These are phyloP conservation scores for Boletus bicolor DNA, from an alignment of 768 basidiomycete genomes.

Conservation along the genomic window DNA sequence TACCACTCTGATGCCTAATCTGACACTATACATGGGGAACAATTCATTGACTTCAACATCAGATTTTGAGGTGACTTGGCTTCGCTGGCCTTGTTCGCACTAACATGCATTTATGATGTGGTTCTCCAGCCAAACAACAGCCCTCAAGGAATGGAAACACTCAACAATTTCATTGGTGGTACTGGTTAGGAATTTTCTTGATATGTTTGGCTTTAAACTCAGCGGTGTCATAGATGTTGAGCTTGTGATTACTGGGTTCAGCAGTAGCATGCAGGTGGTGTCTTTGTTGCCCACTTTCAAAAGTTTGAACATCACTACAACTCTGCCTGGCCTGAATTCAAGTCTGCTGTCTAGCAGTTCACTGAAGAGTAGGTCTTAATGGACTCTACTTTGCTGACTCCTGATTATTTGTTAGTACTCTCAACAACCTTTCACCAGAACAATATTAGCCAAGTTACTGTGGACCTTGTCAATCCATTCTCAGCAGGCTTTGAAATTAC, in stretches of 20 bases:
- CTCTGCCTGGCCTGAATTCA: constrained; percentile 58
- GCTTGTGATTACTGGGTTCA: constrained; percentile 55
- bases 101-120: constrained; percentile 1
- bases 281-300: constrained; percentile 62
- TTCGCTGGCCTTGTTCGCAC: neutral
- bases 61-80: constrained; percentile 42
- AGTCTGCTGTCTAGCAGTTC: constrained; percentile 55
- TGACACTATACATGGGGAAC: constrained; percentile 56
- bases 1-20: constrained; percentile 57
- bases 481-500: constrained; percentile 56
- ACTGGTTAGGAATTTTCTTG: constrained; percentile 37
- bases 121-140: constrained; percentile 52
- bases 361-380: constrained; percentile 42
- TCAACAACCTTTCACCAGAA: constrained; percentile 58
- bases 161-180: constrained; percentile 65
- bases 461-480: constrained; percentile 66
- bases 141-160: constrained; percentile 56
- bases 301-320: constrained; percentile 52
- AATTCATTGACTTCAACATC: constrained; percentile 53
- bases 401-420: constrained; percentile 41
- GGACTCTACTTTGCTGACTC: neutral
- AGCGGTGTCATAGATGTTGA: constrained; percentile 43
- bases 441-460: constrained; percentile 64
- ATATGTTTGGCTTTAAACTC: neutral
- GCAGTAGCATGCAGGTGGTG: constrained; percentile 54